A percentile compares a stretch with the other conserved stretches of the same genome.
These are phyloP conservation scores for Coniochaeta prunicola DNA, from an alignment of 2,329 filamentous ascomycete genomes.

Conservation along the genomic window DNA sequence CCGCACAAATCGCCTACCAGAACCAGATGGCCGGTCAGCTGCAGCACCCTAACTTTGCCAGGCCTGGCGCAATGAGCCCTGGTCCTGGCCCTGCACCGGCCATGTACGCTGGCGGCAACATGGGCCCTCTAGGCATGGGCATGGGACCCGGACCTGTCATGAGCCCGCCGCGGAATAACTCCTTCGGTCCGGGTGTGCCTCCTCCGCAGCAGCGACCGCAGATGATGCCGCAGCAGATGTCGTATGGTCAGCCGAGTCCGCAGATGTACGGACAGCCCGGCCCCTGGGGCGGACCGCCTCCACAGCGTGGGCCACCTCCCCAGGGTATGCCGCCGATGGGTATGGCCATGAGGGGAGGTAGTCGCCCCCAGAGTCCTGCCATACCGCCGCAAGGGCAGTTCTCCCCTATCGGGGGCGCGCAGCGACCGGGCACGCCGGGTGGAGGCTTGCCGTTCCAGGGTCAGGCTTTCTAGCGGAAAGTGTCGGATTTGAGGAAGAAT, in stretches of 20 bases:
- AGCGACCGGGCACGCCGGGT: conserved; percentile 12
- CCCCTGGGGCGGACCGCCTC: conserved; percentile 3
- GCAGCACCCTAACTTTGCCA: conserved; percentile 14
- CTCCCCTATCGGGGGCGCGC: conserved; percentile 11
- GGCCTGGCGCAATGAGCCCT: conserved; percentile 15
- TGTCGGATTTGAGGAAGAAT: conserved; percentile 8
- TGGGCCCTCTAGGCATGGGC: conserved; percentile 7
- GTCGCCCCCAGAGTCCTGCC: conserved; percentile 11
- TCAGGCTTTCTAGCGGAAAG: conserved; percentile 21
- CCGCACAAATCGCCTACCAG: conserved; percentile 24
- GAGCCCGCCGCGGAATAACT: background rate
- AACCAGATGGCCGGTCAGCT: conserved; percentile 16
- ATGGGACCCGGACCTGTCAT: conserved; percentile 13
- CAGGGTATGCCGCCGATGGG: conserved; percentile 11
- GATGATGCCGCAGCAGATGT: conserved; percentile 11
- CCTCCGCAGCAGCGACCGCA: conserved; percentile 13
- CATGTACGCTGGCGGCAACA: conserved; percentile 16
- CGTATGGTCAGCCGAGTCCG: conserved; percentile 5
- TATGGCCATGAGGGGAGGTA: conserved; percentile 5
- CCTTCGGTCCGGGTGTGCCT: conserved; percentile 6
- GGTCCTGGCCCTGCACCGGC: conserved; percentile 1
- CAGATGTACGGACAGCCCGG: background rate
- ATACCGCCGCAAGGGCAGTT: conserved; percentile 17
- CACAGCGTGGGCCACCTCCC: conserved; percentile 9
- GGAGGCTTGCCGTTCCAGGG: conserved; percentile 19